phyloP scores from a whole-genome alignment of 345 rosid species.

The Arabidopsis thaliana region TAIR10.1 NC_003074.8:18196001-18196500 shows the following conservation, averaged over 20 bases:
- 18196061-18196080: constrained; percentile 24
- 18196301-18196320: constrained; percentile 35
- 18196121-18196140: constrained; percentile 56
- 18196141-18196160: constrained; percentile 33
- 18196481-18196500: constrained; percentile 58
- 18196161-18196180: constrained; percentile 16
- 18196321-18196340: constrained; percentile 49
- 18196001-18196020: constrained; percentile 65
- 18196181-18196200: constrained; percentile 20
- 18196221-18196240: constrained; percentile 53
- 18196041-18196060: constrained; percentile 37
- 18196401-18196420: constrained; percentile 43
- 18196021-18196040: constrained; percentile 50
- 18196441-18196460: constrained; percentile 46
- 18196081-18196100: constrained; percentile 53
- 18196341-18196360: constrained; percentile 59
- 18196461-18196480: constrained; percentile 53
- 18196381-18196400: constrained; percentile 39
- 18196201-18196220: constrained; percentile 49
- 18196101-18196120: constrained; percentile 52
- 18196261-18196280: constrained; percentile 16
- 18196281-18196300: constrained; percentile 23
- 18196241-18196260: constrained; percentile 52
- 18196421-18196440: constrained; percentile 42
- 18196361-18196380: constrained; percentile 49